A percentile compares a stretch with the other conserved stretches of the same genome.
phyloP scores from a whole-genome alignment of 352 stramenopile species.

The Phytophthora foliorum region DNA sequence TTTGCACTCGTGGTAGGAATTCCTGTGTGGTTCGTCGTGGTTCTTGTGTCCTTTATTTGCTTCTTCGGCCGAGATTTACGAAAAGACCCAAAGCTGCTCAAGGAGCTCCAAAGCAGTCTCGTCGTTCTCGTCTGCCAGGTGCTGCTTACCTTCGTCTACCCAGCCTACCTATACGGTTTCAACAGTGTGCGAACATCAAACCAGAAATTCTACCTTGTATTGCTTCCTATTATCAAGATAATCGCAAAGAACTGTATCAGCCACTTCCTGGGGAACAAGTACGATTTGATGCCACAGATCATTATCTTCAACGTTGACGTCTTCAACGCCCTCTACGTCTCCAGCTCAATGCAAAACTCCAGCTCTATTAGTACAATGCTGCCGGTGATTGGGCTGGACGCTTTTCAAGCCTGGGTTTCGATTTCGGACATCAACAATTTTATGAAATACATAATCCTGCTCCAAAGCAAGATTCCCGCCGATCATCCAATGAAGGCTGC shows the following conservation, averaged over 20 bases:
- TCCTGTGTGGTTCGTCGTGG: slow-evolving; percentile 26
- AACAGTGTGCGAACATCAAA: slow-evolving; percentile 9
- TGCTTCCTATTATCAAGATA: slow-evolving; percentile 53
- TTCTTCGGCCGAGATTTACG: slow-evolving; percentile 31
- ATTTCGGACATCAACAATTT: slow-evolving; percentile 24
- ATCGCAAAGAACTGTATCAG: slow-evolving; percentile 42
- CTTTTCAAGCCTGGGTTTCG: slow-evolving; percentile 30
- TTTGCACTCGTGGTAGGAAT: slow-evolving; percentile 44
- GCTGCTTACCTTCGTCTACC: slow-evolving; percentile 48
- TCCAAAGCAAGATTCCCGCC: slow-evolving; percentile 14
- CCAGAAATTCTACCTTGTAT: slow-evolving; percentile 39
- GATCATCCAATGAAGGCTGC: slow-evolving; percentile 1
- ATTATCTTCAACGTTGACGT: slow-evolving; percentile 58
- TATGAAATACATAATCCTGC: background rate
- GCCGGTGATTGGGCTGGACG: slow-evolving; percentile 37
- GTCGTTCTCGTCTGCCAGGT: slow-evolving; percentile 42
- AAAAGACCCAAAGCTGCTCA: slow-evolving; percentile 5
- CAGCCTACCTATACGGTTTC: slow-evolving; percentile 49
- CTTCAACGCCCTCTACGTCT: slow-evolving; percentile 52
- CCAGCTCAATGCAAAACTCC: slow-evolving; percentile 45
- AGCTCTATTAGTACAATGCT: slow-evolving; percentile 31
- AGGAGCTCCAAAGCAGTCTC: slow-evolving; percentile 24
- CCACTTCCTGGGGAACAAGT: slow-evolving; percentile 3
- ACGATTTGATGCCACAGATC: slow-evolving; percentile 42
- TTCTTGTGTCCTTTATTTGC: slow-evolving; percentile 26